These are phyloP conservation scores for Geosmithia morbida DNA, from an alignment of 2,329 filamentous ascomycete species.

Conservation along the genomic window DNA sequence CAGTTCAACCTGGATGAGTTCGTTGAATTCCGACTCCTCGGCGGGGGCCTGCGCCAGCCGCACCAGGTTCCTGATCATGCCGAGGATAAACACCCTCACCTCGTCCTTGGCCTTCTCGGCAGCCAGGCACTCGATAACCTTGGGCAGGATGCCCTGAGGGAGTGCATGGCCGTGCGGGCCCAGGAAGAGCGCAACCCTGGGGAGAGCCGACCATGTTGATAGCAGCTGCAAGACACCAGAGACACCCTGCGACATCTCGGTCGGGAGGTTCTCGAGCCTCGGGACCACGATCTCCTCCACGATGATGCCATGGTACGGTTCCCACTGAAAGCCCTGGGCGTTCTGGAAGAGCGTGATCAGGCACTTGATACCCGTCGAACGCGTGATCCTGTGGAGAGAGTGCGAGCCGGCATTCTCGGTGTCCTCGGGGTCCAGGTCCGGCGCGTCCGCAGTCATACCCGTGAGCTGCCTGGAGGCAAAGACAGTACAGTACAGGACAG, in stretches of 20 bases:
- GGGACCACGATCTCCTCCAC: constrained; percentile 64
- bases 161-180: constrained; percentile 20
- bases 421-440: constrained; percentile 24
- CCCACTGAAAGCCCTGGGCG: constrained; percentile 57
- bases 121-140: constrained; percentile 58
- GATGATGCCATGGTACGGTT: constrained; percentile 53
- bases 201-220: constrained; percentile 61
- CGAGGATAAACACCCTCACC: constrained; percentile 70
- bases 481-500: constrained; percentile 70
- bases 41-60: constrained; percentile 41
- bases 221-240: constrained; percentile 74
- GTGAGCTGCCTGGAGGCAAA: constrained; percentile 48
- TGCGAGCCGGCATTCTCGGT: constrained; percentile 26
- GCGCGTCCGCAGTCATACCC: constrained; percentile 18
- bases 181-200: constrained; percentile 55
- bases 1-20: constrained; percentile 39
- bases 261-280: constrained; percentile 61
- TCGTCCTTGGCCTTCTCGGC: constrained; percentile 68
- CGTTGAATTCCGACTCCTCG: constrained; percentile 39
- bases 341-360: constrained; percentile 66
- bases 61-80: constrained; percentile 58
- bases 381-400: constrained; percentile 51
- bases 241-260: constrained; percentile 79
- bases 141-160: constrained; percentile 50
- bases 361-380: constrained; percentile 68